Evolutionary conservation across 306 rosid genomes (phyloP).

Genomic region (Pyrus pyrifolia): DNA sequence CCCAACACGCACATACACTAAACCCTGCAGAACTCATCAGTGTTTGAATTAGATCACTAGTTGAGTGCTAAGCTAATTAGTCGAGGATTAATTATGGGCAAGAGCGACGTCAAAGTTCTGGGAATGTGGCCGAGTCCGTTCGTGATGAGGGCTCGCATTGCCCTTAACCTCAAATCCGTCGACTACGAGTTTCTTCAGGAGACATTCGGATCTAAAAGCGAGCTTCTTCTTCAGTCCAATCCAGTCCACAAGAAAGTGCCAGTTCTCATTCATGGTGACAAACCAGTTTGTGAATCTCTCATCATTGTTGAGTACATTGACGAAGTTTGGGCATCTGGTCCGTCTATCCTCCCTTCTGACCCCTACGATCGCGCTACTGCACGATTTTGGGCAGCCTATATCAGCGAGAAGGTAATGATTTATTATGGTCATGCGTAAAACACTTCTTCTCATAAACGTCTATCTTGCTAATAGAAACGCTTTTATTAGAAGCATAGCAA

Average conservation of each 20-base stretch:
- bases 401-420: slow-evolving; percentile 41
- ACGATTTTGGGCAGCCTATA: slow-evolving; percentile 47
- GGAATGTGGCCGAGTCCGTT: slow-evolving; percentile 51
- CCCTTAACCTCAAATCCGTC: slow-evolving; percentile 41
- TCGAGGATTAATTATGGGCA: slow-evolving; percentile 16
- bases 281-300: slow-evolving; percentile 46
- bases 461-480: too few species aligned
- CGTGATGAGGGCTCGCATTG: slow-evolving; percentile 32
- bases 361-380: slow-evolving; percentile 44
- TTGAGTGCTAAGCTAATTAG: background rate
- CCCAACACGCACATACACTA: background rate
- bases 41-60: background rate
- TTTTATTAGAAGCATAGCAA: too few species aligned
- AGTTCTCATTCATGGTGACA: slow-evolving; percentile 41
- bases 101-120: slow-evolving; percentile 38
- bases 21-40: background rate
- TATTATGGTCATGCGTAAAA: background rate
- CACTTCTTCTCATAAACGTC: background rate
- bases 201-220: slow-evolving; percentile 23
- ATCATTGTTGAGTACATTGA: slow-evolving; percentile 52
- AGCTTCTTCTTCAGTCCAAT: slow-evolving; percentile 48
- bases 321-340: slow-evolving; percentile 37
- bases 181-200: slow-evolving; percentile 34
- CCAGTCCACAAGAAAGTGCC: slow-evolving; percentile 53
- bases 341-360: slow-evolving; percentile 43